Base-by-base conservation (phyloP, 768 basidiomycete genomes). In the Auricularia heimuer region DNA sequence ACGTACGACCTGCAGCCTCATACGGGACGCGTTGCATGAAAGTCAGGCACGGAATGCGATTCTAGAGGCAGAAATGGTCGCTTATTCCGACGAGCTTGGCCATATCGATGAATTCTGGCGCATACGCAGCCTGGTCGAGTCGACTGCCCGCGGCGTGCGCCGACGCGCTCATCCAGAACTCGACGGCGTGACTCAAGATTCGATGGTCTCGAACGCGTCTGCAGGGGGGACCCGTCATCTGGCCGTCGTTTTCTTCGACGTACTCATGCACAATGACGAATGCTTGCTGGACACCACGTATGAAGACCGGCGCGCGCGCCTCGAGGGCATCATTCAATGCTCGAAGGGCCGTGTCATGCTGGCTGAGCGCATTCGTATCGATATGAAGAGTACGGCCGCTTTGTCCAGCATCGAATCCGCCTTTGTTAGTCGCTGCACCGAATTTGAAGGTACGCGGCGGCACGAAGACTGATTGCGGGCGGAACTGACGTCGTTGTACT, bases 41-140 rank as follows among this genome's bases (percentile, higher is more conserved):
- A n/a, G 65, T 70, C 18, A 47, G 29, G 63, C 69, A 34, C 61
- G 64, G 2, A 76, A 73, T 14, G 68, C 81, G 35, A 76, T 85
- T 6, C 69, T 89, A 0, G 94, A 98, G 71, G 94, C 93, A 2
- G 94, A 98, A 74, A 92, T 96, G 86, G 88, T 96, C 4, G 88
- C 90, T 0, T 96, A 83, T 72, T 82, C 88, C 44, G 88, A 86
- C 34, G 74, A 73, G 1, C 72, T 74, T 21, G 66, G 77, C 10
- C 71, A 77, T 33, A 84, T 96, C 62, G 92, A 93, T 69, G 90
- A 91, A 72, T 92, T 90, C 69, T 91, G 89, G 88, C 76, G 82
- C 64, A 89, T 92, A 67, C 81, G 83, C 10, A 77, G 78, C 64
- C 75, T 92, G 12, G 76, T 91, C 58, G 78, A 81, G 51, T 75